These are phyloP conservation scores for Inga oerstediana DNA, from an alignment of 306 rosid species.

Conservation along the genomic window DNA sequence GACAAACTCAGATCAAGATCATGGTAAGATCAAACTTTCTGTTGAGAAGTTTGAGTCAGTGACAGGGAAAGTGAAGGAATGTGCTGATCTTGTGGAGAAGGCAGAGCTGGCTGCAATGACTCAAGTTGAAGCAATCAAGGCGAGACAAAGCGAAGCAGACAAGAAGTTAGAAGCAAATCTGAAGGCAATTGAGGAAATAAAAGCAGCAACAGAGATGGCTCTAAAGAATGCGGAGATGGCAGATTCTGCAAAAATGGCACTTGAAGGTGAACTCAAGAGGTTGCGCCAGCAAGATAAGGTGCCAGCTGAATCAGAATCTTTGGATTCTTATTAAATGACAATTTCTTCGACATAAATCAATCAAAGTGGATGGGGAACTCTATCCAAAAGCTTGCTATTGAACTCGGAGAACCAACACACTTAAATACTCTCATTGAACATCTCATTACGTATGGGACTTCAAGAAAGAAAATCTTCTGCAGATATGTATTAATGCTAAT, in stretches of 20 bases:
- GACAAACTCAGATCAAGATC: slow-evolving; percentile 36
- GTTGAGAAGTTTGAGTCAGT: slow-evolving; percentile 59
- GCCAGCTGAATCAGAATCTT: slow-evolving; percentile 22
- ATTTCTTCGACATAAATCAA: not conserved
- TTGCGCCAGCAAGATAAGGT: slow-evolving; percentile 62
- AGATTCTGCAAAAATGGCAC: slow-evolving; percentile 63
- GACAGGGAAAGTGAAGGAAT: slow-evolving; percentile 61
- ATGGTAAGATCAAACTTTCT: slow-evolving; percentile 59
- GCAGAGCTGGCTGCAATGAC: slow-evolving; percentile 56
- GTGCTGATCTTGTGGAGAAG: slow-evolving; percentile 60
- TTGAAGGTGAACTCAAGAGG: slow-evolving; percentile 68
- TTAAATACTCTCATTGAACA: no score
- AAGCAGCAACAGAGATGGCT: slow-evolving; percentile 80
- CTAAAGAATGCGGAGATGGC: slow-evolving; percentile 79
- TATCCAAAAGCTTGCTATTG: no score
- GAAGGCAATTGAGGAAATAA: slow-evolving; percentile 79
- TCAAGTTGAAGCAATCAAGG: slow-evolving; percentile 51
- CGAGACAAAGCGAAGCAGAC: slow-evolving; percentile 53
- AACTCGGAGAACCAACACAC: no score
- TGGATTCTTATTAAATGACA: slow-evolving; percentile 22
- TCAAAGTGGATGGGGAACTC: no score
- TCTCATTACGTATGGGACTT: no score
- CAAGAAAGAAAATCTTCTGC: not conserved
- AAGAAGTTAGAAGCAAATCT: slow-evolving; percentile 67
- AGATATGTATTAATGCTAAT: slow-evolving; percentile 26